A percentile compares a stretch with the other conserved stretches of the same genome.
phyloP scores from a whole-genome alignment of 352 stramenopile species.

The Achlya hypogyna region DNA sequence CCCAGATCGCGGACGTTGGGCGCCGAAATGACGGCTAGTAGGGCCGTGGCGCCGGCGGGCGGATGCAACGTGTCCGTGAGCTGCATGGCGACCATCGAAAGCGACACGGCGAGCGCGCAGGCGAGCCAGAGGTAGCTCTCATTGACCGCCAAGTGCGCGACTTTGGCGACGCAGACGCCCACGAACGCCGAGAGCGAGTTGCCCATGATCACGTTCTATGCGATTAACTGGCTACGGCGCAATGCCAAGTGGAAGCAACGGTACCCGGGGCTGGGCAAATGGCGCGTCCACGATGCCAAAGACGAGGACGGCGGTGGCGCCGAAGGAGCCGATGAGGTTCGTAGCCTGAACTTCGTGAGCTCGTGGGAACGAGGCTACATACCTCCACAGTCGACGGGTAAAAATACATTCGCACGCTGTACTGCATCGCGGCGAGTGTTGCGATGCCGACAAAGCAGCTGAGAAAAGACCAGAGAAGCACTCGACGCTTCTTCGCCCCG shows the following conservation, averaged over 20 bases:
- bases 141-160: not conserved
- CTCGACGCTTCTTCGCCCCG: not conserved
- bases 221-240: not conserved
- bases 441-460: slow-evolving; percentile 11
- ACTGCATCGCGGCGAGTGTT: slow-evolving; percentile 8
- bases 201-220: slow-evolving; percentile 24
- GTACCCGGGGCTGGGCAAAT: slow-evolving; percentile 26
- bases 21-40: slow-evolving; percentile 25
- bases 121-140: slow-evolving; percentile 21
- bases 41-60: slow-evolving; percentile 24
- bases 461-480: slow-evolving; percentile 10
- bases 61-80: slow-evolving; percentile 30
- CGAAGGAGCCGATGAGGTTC: slow-evolving; percentile 26
- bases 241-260: not conserved
- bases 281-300: slow-evolving; percentile 24
- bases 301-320: slow-evolving; percentile 28
- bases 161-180: slow-evolving; percentile 23
- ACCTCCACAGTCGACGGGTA: not conserved
- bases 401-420: not conserved
- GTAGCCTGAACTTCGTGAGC: not conserved
- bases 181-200: slow-evolving; percentile 24
- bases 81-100: slow-evolving; percentile 27
- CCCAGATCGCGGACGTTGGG: slow-evolving; percentile 20
- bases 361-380: not conserved
- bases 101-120: slow-evolving; percentile 23